phyloP scores from a whole-genome alignment of 192 early-diverging fungal species.

The Gonapodya sp. region DNA sequence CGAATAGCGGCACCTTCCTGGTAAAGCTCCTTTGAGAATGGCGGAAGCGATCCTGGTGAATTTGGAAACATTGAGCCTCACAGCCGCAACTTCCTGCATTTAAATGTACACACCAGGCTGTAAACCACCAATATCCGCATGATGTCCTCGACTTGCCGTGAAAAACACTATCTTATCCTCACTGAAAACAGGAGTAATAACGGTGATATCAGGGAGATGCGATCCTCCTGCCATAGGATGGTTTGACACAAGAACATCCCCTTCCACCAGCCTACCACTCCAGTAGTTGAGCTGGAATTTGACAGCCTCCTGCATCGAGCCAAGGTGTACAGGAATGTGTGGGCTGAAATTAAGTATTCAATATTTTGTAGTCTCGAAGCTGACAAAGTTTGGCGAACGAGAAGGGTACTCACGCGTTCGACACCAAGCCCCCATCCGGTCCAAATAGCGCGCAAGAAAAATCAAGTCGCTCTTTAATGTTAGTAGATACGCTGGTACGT shows the following conservation, averaged over 20 bases:
- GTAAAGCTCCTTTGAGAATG: slow-evolving; percentile 80
- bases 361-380: background rate
- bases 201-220: slow-evolving; percentile 86
- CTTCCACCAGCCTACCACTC: slow-evolving; percentile 59
- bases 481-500: slow-evolving; percentile 90
- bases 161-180: slow-evolving; percentile 76
- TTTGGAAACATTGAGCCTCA: too few relatives aligned
- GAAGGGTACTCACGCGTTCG: slow-evolving; percentile 15
- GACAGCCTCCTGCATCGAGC: slow-evolving; percentile 89
- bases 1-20: slow-evolving; percentile 91
- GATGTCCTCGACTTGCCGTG: slow-evolving; percentile 87
- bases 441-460: slow-evolving; percentile 95
- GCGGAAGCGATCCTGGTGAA: slow-evolving; percentile 61
- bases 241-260: slow-evolving; percentile 91
- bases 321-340: slow-evolving; percentile 88
- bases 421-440: slow-evolving; percentile 13
- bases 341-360: slow-evolving; percentile 25
- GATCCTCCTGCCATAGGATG: slow-evolving; percentile 92
- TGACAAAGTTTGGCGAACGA: background rate
- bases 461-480: slow-evolving; percentile 97
- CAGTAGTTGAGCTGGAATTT: slow-evolving; percentile 78
- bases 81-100: background rate
- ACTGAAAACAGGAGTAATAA: slow-evolving; percentile 91
- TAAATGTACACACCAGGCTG: slow-evolving; percentile 37
- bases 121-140: slow-evolving; percentile 90